Conservation (phyloP, 768 basidiomycete genomes). For the Clitopilus passeckerianus region DNA sequence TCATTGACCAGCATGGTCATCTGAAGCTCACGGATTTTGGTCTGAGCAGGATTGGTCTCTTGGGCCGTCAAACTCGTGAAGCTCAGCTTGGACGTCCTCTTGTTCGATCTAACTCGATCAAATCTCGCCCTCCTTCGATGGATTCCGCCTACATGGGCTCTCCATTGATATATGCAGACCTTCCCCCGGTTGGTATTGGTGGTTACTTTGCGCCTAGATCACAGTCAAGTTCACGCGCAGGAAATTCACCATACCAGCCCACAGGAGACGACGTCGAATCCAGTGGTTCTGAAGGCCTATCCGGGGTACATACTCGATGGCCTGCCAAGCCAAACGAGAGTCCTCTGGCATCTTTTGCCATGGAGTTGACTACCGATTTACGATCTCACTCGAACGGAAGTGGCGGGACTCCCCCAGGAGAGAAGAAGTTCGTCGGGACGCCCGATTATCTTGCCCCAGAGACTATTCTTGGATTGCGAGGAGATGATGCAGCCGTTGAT, state of each 20-base stretch:
- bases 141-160: constrained; percentile 78
- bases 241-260: constrained; percentile 62
- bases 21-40: constrained; percentile 98
- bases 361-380: constrained; percentile 77
- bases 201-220: constrained; percentile 79
- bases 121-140: constrained; percentile 78
- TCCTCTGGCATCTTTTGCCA: constrained; percentile 82
- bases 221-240: constrained; percentile 50
- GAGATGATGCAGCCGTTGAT: constrained; percentile 93
- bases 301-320: constrained; percentile 49
- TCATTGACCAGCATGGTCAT: constrained; percentile 96
- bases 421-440: constrained; percentile 95
- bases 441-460: constrained; percentile 97
- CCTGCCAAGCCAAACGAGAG: constrained; percentile 56
- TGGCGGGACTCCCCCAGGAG: constrained; percentile 67
- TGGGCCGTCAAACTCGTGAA: constrained; percentile 92
- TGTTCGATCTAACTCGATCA: constrained; percentile 50
- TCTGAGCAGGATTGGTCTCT: constrained; percentile 92
- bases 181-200: constrained; percentile 59
- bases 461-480: constrained; percentile 90
- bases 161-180: constrained; percentile 59
- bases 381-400: constrained; percentile 70
- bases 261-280: constrained; percentile 86
- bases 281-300: constrained; percentile 73
- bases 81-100: constrained; percentile 42